Evolutionary conservation across 1,284 basidiomycete genomes (phyloP), one percentile per base, ranked within the genome.

Genomic region (Entoloma clypeatum): DNA sequence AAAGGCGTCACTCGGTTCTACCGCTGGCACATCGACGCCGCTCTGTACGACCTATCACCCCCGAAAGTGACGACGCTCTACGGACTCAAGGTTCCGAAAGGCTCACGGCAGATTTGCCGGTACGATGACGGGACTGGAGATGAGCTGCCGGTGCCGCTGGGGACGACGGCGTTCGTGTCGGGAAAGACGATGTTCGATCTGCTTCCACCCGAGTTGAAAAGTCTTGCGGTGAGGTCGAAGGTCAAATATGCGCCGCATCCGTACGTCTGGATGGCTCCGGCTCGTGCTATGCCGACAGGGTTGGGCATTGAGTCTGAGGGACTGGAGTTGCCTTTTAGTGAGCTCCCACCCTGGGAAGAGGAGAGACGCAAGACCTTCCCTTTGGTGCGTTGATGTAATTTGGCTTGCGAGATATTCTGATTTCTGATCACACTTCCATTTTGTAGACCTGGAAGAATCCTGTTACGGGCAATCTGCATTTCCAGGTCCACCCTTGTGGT

Each of bases 1-100:
- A 73, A 75, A 39, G 88, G 88, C 18, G 63, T 72, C 30, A 94
- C 92, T 8, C 77, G 92, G 21, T 94, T 90, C 72, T 93, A 92
- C 60, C 74, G 90, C 40, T 92, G 91, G 90, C 92, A 95, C 64
- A 94, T 95, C 61, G 92, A 96, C 55, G 92, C 92, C 1, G 92
- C 92, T 0, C 65, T 95, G 18, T 96, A 95, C 62, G 81, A 88
- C 48, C 76, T 92, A 17, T 77, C 79, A 16, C 89, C 89, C n/a
- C 92, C 92, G 2, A 83, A 77, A 52, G 92, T 92, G 28, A 96
- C 93, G 2, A 91, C 92, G 0, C 77, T 96, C 6, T 92, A 93
- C 52, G 90, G 81, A 0, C 69, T 94, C 43, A 70, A 59, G 1
- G 83, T 94, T 0, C 92, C 92, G 0, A 51, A 71, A 22, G 92